Base-by-base conservation (phyloP, 441 rosid species). In the Daphne laureola region DNA sequence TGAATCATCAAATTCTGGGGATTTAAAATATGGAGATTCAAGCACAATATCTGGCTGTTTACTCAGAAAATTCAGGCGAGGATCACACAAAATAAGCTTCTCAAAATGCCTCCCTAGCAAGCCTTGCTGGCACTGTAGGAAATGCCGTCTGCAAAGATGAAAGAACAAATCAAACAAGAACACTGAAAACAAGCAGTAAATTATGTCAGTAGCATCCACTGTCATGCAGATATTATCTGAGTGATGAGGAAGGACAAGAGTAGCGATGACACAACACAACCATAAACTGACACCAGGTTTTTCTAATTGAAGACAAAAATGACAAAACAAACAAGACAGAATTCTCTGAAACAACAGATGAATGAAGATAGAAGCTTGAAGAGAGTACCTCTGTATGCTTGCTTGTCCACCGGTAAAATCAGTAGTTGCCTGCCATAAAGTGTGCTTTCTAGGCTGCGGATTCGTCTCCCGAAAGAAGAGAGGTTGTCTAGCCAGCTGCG, bases 371-470 rank as follows among this genome's bases (percentile, higher is more conserved):
- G 16, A 49, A 36, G 49, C 51, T 23, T 36, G 12, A 17, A 16
- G 14, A n/a, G 3, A 25, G 43, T 65, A 78, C 86, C 80, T 83
- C 63, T 76, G 50, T 25, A 59, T 40, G 74, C 79, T 78, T 12
- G 87, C 90, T 58, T 78, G 75, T 43, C 81, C 87, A 49, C 70
- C 74, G 0, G 90, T 76, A 58, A 83, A 83, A 71, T 80, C 90
- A 0, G 84, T 66, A 16, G 87, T 73, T 17, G 79, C 74, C 64
- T 76, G 79, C 90, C 90, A 83, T 47, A 76, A 46, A 4, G 87
- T 83, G 62, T 80, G 87, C 74, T 80, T 83, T 62, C 85, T 76
- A 2, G 90, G 90, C 43, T 80, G 81, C 7, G 87, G 83, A 64
- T 76, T 73, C 12, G 78, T 74, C 76, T 83, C 87, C 65, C 78